Conservation (phyloP, 768 basidiomycete species). For the Cystobasidiopsis lactophilus region DNA sequence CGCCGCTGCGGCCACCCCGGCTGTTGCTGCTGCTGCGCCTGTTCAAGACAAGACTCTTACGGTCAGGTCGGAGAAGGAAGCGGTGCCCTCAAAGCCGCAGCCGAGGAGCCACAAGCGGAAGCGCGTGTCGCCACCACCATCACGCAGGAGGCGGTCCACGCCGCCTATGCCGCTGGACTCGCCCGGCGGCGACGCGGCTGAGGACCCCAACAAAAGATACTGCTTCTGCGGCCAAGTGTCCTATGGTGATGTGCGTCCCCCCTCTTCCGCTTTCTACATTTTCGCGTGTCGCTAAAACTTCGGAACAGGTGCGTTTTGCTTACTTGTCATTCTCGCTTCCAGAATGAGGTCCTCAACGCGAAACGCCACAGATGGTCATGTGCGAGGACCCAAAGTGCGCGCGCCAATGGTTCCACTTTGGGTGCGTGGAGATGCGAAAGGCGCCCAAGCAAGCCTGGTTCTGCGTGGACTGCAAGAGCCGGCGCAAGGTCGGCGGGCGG, state of each 20-base stretch:
- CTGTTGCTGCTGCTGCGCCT: too few species aligned
- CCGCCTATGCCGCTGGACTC: neutral
- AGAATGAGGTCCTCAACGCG: neutral
- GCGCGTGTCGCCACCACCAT: neutral
- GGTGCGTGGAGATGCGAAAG: neutral
- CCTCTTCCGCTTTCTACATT: neutral
- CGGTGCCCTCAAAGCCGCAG: neutral
- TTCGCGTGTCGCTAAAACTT: too few species aligned
- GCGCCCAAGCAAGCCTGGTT: neutral
- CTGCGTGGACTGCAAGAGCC: neutral
- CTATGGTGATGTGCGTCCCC: neutral
- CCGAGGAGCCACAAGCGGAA: neutral
- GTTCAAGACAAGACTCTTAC: neutral
- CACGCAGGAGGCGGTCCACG: neutral
- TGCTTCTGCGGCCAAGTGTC: neutral
- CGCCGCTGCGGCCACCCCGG: too few species aligned
- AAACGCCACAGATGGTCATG: neutral
- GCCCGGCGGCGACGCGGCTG: neutral
- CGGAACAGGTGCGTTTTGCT: too few species aligned
- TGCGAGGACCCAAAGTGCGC: neutral
- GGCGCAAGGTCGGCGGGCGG: neutral
- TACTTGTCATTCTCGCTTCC: too few species aligned
- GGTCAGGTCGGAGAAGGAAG: neutral
- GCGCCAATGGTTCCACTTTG: neutral
- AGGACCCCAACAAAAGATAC: neutral